Percentiles rank a stretch among this genome's conserved stretches.
Evolutionary conservation across 129 eudicot species (phyloP).

Genomic region (Ambrosia artemisiifolia): DNA sequence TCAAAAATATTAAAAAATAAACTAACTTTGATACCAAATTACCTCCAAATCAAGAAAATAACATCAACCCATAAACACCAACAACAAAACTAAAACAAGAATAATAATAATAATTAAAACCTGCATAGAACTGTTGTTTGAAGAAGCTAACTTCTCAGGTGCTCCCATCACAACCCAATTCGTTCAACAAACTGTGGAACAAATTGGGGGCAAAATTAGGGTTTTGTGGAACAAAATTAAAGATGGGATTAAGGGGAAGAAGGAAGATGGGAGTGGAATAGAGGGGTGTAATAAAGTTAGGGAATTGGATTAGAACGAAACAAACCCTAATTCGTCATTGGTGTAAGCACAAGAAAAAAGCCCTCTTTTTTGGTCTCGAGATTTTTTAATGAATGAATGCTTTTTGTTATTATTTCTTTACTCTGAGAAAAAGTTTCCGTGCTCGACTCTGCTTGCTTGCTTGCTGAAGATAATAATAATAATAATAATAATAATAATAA

Average conservation of each 20-base stretch:
- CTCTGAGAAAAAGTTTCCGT: constrained; percentile 21
- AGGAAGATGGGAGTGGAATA: background rate
- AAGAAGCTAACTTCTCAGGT: constrained; percentile 38
- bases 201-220: constrained; percentile 15
- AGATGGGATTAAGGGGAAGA: background rate
- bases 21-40: no score
- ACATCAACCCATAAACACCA: no score
- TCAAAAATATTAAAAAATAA: no score
- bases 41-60: no score
- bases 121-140: constrained; percentile 37
- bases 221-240: constrained; percentile 14
- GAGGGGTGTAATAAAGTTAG: background rate
- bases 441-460: constrained; percentile 31
- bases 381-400: background rate
- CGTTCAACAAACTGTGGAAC: background rate
- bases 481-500: no score
- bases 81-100: no score
- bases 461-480: constrained; percentile 18
- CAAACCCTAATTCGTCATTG: constrained; percentile 34
- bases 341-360: background rate
- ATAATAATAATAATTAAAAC: background rate
- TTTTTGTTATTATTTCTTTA: background rate
- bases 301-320: constrained; percentile 21
- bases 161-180: constrained; percentile 27
- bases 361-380: constrained; percentile 15